Evolutionary conservation across 2,329 filamentous ascomycete species (phyloP), one percentile per base, ranked within the genome.

Genomic region (Beauveria rudraprayagi): DNA sequence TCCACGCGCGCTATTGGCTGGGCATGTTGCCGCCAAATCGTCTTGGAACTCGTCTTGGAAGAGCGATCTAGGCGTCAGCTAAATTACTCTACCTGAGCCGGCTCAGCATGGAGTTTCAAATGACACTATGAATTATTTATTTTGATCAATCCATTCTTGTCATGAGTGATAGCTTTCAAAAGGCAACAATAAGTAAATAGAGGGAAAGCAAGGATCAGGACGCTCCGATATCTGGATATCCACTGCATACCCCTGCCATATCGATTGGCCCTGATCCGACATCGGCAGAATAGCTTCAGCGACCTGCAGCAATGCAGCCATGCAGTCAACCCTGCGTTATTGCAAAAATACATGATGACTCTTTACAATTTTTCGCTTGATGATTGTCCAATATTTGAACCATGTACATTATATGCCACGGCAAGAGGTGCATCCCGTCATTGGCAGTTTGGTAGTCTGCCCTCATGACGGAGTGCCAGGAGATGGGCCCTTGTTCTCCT

Each of bases 401-500:
- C 6, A 26, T 56, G 17, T 56, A 34, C 53, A 44, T 14, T 56
- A 37, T 43, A 44, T 7, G 40, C 24, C 8, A 3, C 4, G 30
- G 10, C 40, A 43, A 28, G 1, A 28, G 40, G 16, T n/a, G 5
- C 28, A 6, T 44, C 19, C 40, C 9, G 9, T 19, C 22, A 6
- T 37, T 37, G 5, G 34, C 34, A 37, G 16, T 14, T 19, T 9
- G 22, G 14, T 24, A n/a, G 14, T n/a, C 43, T 43, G 37, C 28
- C 40, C 41, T 56, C 46, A 61, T 1, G 47, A 52, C 22, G 24
- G 44, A 14, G 43, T 61, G 34, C 53, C 69, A 24, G 62, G 43
- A 14, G 61, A n/a, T 34, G 41, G n/a, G 14, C 64, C n/a, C 44
- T 63, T 40, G 55, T 69, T 65, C 51, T 68, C 75, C 55, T 78